Conservation (phyloP, 2,329 filamentous ascomycete species). For the Cladorrhinum sp. region DNA sequence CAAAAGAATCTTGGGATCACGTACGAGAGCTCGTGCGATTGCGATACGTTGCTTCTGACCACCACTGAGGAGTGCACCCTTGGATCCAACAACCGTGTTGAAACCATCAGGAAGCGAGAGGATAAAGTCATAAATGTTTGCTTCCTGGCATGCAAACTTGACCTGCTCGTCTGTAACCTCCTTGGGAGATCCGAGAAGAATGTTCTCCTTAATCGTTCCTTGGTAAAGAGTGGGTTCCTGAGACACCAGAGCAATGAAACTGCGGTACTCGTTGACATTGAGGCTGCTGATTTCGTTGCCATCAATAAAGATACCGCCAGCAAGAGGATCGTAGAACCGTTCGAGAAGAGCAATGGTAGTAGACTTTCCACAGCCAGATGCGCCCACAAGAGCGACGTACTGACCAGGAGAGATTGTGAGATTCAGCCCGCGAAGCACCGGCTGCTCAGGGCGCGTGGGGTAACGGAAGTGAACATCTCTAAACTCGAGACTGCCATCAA, state of each 20-base stretch:
- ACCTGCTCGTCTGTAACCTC: slow-evolving; percentile 71
- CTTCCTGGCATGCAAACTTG: slow-evolving; percentile 77
- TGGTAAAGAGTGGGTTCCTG: slow-evolving; percentile 96
- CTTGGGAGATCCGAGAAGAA: slow-evolving; percentile 70
- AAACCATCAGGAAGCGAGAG: slow-evolving; percentile 82
- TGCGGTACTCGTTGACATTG: slow-evolving; percentile 83
- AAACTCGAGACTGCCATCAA: slow-evolving; percentile 83
- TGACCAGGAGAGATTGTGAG: slow-evolving; percentile 71
- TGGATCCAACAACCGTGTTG: slow-evolving; percentile 79
- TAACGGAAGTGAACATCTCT: slow-evolving; percentile 92
- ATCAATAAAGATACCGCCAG: slow-evolving; percentile 78
- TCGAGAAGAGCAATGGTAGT: slow-evolving; percentile 91
- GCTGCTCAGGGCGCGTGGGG: slow-evolving; percentile 83
- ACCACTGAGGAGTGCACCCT: slow-evolving; percentile 80
- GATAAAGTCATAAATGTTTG: slow-evolving; percentile 92
- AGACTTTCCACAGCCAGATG: slow-evolving; percentile 89
- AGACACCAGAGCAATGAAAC: slow-evolving; percentile 79
- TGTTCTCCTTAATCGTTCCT: slow-evolving; percentile 86
- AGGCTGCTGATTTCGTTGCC: slow-evolving; percentile 76
- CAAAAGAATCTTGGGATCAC: slow-evolving; percentile 84
- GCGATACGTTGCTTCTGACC: slow-evolving; percentile 95
- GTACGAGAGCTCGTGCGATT: slow-evolving; percentile 84
- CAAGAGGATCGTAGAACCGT: slow-evolving; percentile 87
- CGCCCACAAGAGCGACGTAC: slow-evolving; percentile 87
- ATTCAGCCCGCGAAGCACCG: slow-evolving; percentile 84